Evolutionary conservation across 768 basidiomycete species (phyloP).

Genomic region (Pleurotus giganteus): DNA sequence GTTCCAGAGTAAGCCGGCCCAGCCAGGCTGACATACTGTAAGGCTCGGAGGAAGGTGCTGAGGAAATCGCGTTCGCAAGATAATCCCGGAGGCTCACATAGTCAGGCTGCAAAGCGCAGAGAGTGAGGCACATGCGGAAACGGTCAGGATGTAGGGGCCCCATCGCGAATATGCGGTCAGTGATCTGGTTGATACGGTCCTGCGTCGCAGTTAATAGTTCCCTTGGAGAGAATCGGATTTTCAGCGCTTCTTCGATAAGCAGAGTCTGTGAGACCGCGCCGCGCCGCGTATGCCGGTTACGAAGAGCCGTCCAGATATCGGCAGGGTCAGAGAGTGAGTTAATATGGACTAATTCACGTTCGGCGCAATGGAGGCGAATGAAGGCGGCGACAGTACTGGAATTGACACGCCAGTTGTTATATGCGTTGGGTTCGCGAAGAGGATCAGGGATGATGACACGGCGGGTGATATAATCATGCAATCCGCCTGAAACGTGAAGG

Average conservation of each 20-base stretch:
- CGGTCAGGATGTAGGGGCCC: too few relatives aligned
- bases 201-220: neutral
- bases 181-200: neutral
- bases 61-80: too few relatives aligned
- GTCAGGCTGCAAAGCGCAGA: too few relatives aligned
- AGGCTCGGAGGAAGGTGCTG: too few relatives aligned
- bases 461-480: too few relatives aligned
- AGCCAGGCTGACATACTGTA: too few relatives aligned
- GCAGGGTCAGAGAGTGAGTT: neutral
- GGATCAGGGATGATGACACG: conserved; percentile 3
- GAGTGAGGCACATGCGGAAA: too few relatives aligned
- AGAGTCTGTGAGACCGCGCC: neutral
- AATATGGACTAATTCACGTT: neutral
- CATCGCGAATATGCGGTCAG: neutral
- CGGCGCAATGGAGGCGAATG: neutral
- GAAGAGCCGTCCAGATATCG: neutral
- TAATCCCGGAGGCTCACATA: too few relatives aligned
- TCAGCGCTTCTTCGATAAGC: neutral
- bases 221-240: neutral
- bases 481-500: too few relatives aligned
- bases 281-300: neutral
- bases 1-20: too few relatives aligned
- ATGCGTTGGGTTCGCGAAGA: neutral
- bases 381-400: neutral
- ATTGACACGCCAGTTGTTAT: neutral